phyloP scores from a whole-genome alignment of 805 yeast genomes.

The Cyberlindnera suaveolens region DNA sequence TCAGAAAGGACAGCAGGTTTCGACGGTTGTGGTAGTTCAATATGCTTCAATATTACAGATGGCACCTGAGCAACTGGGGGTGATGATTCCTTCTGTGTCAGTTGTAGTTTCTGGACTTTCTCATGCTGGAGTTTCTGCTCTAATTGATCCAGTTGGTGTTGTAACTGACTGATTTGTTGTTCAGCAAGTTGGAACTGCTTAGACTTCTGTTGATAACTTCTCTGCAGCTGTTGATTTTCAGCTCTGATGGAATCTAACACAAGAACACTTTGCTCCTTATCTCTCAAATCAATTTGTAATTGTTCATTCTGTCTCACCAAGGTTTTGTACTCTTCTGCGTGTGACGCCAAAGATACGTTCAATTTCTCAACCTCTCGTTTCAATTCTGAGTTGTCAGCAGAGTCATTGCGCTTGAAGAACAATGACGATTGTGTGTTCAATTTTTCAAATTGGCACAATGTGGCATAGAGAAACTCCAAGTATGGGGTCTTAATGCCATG shows the following conservation, averaged over 20 bases:
- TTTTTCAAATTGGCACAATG: constrained; percentile 53
- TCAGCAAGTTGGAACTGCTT: neutral
- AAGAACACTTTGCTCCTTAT: neutral
- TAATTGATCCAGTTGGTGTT: neutral
- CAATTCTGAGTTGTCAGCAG: constrained; percentile 4
- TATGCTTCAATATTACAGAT: no score
- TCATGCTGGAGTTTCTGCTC: neutral
- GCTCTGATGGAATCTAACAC: neutral
- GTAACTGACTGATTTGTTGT: neutral
- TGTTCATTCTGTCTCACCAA: constrained; percentile 8
- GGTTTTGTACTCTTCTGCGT: constrained; percentile 7
- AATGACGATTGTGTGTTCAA: constrained; percentile 21
- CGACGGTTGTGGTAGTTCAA: constrained; percentile 4
- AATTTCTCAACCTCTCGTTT: constrained; percentile 6
- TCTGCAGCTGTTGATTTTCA: neutral
- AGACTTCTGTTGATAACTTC: neutral
- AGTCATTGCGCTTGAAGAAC: constrained; percentile 21
- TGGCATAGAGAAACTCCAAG: constrained; percentile 79
- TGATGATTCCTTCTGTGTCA: no score
- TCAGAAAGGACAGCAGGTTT: neutral
- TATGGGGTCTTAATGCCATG: constrained; percentile 83
- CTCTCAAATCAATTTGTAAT: neutral
- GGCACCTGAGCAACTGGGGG: no score
- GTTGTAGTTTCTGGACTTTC: constrained; percentile 1
- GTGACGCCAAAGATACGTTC: constrained; percentile 2